These are phyloP conservation scores for Globisporangium spinosum DNA, from an alignment of 352 stramenopile species.

Conservation along the genomic window DNA sequence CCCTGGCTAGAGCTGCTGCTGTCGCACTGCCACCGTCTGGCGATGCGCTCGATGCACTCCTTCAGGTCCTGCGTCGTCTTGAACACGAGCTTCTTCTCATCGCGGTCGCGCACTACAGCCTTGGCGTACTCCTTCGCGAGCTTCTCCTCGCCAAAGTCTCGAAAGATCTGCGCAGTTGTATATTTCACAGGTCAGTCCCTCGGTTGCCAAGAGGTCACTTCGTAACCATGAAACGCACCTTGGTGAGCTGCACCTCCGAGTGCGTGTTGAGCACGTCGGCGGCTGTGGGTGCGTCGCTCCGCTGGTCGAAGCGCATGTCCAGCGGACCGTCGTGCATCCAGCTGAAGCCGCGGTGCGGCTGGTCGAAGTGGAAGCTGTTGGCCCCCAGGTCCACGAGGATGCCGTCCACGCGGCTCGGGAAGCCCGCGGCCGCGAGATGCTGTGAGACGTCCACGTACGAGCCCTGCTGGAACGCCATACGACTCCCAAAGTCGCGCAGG, in stretches of 20 bases:
- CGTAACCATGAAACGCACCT: slow-evolving; percentile 11
- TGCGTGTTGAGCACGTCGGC: slow-evolving; percentile 64
- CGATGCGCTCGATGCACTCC: slow-evolving; percentile 73
- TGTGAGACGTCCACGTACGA: slow-evolving; percentile 54
- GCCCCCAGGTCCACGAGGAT: slow-evolving; percentile 77
- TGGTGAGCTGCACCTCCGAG: slow-evolving; percentile 72
- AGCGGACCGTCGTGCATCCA: slow-evolving; percentile 67
- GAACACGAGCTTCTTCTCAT: slow-evolving; percentile 47
- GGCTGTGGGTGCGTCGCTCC: slow-evolving; percentile 30
- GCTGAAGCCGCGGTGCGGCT: slow-evolving; percentile 64
- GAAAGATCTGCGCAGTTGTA: slow-evolving; percentile 42
- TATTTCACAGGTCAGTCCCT: neutral
- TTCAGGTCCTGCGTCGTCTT: slow-evolving; percentile 59
- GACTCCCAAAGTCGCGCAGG: slow-evolving; percentile 39
- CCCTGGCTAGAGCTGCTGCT: slow-evolving; percentile 5
- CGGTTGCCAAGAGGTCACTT: neutral
- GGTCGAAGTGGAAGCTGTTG: slow-evolving; percentile 84
- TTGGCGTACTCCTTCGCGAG: slow-evolving; percentile 81
- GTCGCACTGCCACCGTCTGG: slow-evolving; percentile 52
- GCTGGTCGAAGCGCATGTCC: slow-evolving; percentile 80
- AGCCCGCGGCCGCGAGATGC: slow-evolving; percentile 36
- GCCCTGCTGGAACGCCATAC: slow-evolving; percentile 51
- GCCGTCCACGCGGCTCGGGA: slow-evolving; percentile 50
- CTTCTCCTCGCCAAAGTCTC: slow-evolving; percentile 62
- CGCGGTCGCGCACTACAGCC: slow-evolving; percentile 66